phyloP scores from a whole-genome alignment of 1,284 basidiomycete species.

The Stygiomarasmius scandens region DNA sequence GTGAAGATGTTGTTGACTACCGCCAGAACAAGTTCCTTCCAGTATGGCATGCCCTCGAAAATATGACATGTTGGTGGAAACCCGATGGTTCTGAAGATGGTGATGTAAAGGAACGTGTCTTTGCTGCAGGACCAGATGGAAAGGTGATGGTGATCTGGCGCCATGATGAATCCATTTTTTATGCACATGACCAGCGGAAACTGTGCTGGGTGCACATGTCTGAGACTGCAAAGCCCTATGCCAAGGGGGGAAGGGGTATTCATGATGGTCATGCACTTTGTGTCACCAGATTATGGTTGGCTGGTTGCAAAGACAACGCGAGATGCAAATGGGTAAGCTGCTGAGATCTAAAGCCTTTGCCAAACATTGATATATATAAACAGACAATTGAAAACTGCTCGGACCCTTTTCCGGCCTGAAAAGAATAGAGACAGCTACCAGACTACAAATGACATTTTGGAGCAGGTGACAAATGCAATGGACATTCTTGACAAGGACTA shows the following conservation, averaged over 20 bases:
- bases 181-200: constrained; percentile 27
- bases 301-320: constrained; percentile 13
- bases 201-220: constrained; percentile 23
- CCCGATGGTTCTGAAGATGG: constrained; percentile 3
- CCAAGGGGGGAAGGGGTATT: constrained; percentile 27
- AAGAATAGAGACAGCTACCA: constrained; percentile 29
- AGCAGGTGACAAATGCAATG: constrained; percentile 24
- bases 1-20: constrained; percentile 21
- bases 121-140: not conserved
- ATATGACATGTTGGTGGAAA: constrained; percentile 5
- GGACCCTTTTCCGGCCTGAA: constrained; percentile 26
- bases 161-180: constrained; percentile 32
- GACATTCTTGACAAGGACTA: constrained; percentile 25
- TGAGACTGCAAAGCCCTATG: constrained; percentile 14
- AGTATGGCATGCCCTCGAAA: constrained; percentile 15
- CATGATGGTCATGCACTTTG: constrained; percentile 28
- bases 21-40: constrained; percentile 23
- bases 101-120: not conserved
- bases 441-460: constrained; percentile 22
- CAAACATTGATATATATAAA: not conserved
- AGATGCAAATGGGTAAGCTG: constrained; percentile 18
- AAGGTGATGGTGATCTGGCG: constrained; percentile 23
- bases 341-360: not conserved
- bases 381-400: constrained; percentile 1
- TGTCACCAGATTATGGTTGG: constrained; percentile 23